These are phyloP conservation scores for Recurvomyces mirabilis DNA, from an alignment of 495 filamentous ascomycete species.

Conservation along the genomic window DNA sequence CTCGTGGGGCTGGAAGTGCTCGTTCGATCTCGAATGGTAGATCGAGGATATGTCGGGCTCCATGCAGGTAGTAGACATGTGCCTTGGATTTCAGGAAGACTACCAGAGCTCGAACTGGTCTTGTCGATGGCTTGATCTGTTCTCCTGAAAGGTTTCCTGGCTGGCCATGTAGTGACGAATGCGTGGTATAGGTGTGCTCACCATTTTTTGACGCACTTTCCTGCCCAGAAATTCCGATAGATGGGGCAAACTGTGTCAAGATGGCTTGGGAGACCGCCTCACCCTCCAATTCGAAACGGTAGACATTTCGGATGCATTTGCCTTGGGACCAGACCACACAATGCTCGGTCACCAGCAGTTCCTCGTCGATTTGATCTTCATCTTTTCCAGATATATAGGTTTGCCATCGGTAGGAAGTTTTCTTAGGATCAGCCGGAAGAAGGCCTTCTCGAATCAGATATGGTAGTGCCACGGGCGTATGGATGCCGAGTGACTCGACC, in stretches of 20 bases:
- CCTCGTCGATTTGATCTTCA: conserved; percentile 42
- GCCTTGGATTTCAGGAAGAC: conserved; percentile 88
- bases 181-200: too few relatives aligned
- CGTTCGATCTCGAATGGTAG: conserved; percentile 89
- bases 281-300: conserved; percentile 74
- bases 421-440: conserved; percentile 55
- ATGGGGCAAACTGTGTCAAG: conserved; percentile 56
- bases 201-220: neutral
- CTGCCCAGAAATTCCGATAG: neutral
- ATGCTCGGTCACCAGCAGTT: conserved; percentile 69
- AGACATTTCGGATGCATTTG: conserved; percentile 73
- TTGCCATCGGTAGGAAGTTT: conserved; percentile 64
- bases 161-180: too few relatives aligned
- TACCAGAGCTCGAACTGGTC: conserved; percentile 55
- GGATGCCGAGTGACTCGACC: conserved; percentile 75
- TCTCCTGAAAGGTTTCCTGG: neutral
- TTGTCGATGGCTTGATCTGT: neutral
- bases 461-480: conserved; percentile 68
- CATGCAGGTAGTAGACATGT: conserved; percentile 83
- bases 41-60: conserved; percentile 79
- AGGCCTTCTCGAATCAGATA: conserved; percentile 76
- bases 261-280: conserved; percentile 75
- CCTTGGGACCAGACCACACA: conserved; percentile 89
- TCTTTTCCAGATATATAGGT: conserved; percentile 38
- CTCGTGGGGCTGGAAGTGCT: conserved; percentile 69